Evolutionary conservation across 2,329 filamentous ascomycete species (phyloP).

Genomic region (Beauveria medogensis): DNA sequence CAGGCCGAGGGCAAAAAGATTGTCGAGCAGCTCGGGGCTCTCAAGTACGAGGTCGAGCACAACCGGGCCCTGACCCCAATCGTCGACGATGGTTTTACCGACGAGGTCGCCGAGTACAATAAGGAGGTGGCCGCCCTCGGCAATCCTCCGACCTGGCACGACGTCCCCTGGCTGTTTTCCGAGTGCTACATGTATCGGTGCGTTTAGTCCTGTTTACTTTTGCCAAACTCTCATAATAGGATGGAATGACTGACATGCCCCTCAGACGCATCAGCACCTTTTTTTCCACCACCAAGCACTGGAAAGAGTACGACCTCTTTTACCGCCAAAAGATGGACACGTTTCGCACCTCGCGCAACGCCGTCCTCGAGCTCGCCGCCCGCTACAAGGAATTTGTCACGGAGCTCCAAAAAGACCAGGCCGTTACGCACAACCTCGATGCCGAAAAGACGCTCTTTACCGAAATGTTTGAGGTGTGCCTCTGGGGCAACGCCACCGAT

Average conservation of each 20-base stretch:
- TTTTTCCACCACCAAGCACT: conserved; percentile 70
- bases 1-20: conserved; percentile 78
- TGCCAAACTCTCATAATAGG: too few relatives aligned
- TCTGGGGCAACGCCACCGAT: conserved; percentile 97
- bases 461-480: conserved; percentile 93
- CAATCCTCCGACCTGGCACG: conserved; percentile 65
- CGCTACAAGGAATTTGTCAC: conserved; percentile 67
- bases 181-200: conserved; percentile 82
- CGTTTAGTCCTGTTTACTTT: not conserved
- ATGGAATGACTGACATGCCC: conserved; percentile 14
- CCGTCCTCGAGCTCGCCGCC: conserved; percentile 73
- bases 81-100: conserved; percentile 65
- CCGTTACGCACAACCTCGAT: conserved; percentile 48
- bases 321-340: conserved; percentile 82
- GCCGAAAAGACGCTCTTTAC: conserved; percentile 73
- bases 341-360: conserved; percentile 84
- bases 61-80: conserved; percentile 71
- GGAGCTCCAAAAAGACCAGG: conserved; percentile 51
- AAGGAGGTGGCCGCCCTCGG: conserved; percentile 69
- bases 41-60: conserved; percentile 96
- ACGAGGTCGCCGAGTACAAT: conserved; percentile 82
- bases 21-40: conserved; percentile 64
- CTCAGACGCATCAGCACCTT: conserved; percentile 64
- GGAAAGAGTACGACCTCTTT: conserved; percentile 88
- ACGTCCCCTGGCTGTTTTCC: conserved; percentile 77